A percentile compares a stretch with the other conserved stretches of the same genome.
Evolutionary conservation across 495 filamentous ascomycete genomes (phyloP).

Genomic region (Xylaria sp.): DNA sequence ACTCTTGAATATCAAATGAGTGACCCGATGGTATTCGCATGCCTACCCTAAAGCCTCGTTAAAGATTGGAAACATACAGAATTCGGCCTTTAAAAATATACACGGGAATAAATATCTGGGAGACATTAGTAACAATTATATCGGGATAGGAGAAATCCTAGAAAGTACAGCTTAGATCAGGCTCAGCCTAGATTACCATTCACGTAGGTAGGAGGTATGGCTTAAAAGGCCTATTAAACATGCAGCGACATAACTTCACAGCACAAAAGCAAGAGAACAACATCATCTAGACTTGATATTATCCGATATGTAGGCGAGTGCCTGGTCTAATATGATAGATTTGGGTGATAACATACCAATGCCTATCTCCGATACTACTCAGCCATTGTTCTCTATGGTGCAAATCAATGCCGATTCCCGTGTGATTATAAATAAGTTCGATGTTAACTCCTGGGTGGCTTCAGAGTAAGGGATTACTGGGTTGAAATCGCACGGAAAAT

Average conservation of each 20-base stretch:
- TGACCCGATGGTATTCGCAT: no score
- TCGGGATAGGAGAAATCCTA: no score
- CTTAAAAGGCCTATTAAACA: no score
- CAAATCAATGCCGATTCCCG: background rate
- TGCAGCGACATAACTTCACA: no score
- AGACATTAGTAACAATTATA: no score
- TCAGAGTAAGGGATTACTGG: background rate
- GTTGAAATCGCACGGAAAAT: background rate
- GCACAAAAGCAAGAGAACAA: background rate
- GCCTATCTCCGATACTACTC: background rate
- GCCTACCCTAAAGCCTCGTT: no score
- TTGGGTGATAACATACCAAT: background rate
- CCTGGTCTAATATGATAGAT: background rate
- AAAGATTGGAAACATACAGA: no score
- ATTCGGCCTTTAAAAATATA: no score
- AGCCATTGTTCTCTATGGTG: background rate
- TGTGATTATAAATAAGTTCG: conserved; percentile 8
- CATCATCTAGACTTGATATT: background rate
- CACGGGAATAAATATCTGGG: no score
- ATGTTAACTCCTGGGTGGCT: conserved; percentile 8
- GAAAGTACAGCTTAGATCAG: background rate
- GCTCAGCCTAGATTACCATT: background rate
- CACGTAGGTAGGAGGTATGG: background rate
- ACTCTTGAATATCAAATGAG: no score
- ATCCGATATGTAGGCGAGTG: background rate